Percentiles rank a stretch among this genome's conserved stretches.
phyloP scores from a whole-genome alignment of 2,329 filamentous ascomycete species.

The Didymella pinodella region DNA sequence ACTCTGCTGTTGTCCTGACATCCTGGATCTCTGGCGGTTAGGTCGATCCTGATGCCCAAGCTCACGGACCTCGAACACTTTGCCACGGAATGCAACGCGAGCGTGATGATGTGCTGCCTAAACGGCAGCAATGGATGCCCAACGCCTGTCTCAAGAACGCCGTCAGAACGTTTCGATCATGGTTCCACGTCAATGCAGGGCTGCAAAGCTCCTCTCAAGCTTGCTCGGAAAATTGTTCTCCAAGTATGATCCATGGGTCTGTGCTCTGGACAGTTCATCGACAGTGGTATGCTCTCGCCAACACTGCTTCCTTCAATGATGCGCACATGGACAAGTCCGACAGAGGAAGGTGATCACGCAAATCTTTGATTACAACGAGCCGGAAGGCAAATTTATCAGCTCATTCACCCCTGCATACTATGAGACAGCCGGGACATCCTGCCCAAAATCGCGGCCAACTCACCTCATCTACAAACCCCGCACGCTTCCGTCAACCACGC shows the following conservation, averaged over 20 bases:
- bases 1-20: background rate
- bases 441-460: constrained; percentile 12
- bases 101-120: background rate
- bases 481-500: constrained; percentile 12
- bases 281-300: constrained; percentile 1
- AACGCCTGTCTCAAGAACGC: constrained; percentile 1
- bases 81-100: background rate
- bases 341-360: background rate
- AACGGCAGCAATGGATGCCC: constrained; percentile 14
- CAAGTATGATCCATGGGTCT: constrained; percentile 19
- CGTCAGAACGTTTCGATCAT: background rate
- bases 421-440: constrained; percentile 20
- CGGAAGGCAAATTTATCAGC: constrained; percentile 8
- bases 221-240: background rate
- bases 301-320: background rate
- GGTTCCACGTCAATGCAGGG: background rate
- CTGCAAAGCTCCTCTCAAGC: background rate
- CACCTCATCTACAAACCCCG: constrained; percentile 17
- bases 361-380: background rate
- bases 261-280: background rate
- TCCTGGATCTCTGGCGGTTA: background rate
- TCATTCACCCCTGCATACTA: constrained; percentile 15
- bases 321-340: background rate
- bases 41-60: constrained; percentile 11
- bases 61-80: background rate